Evolutionary conservation across 306 rosid species (phyloP).

Genomic region (Cicer pinnatifidum): DNA sequence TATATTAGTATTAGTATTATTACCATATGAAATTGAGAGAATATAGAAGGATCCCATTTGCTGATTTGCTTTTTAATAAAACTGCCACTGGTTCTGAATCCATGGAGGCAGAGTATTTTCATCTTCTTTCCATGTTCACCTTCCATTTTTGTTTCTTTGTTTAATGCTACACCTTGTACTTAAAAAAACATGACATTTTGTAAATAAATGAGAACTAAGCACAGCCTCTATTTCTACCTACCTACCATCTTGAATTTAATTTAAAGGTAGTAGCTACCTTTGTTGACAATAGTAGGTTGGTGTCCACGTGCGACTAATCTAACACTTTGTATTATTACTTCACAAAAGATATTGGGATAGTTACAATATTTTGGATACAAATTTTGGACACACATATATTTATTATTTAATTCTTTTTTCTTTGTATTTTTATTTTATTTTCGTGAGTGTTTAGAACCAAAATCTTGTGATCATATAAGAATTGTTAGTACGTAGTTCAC

Average conservation of each 20-base stretch:
- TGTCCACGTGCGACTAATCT: slow-evolving; percentile 19
- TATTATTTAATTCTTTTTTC: no score
- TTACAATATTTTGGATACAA: no score
- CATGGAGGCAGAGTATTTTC: slow-evolving; percentile 88
- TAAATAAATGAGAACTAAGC: not conserved
- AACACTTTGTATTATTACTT: no score
- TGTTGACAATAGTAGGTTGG: slow-evolving; percentile 5
- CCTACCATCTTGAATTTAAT: not conserved
- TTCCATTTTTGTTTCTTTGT: slow-evolving; percentile 47
- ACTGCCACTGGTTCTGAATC: slow-evolving; percentile 85
- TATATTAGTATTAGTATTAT: not conserved
- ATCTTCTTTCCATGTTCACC: slow-evolving; percentile 54
- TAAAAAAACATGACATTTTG: slow-evolving; percentile 16
- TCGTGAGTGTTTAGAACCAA: no score
- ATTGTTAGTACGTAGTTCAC: no score
- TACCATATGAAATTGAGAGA: slow-evolving; percentile 74
- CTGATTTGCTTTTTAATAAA: slow-evolving; percentile 75
- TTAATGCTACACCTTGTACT: slow-evolving; percentile 3
- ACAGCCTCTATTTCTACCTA: slow-evolving; percentile 36
- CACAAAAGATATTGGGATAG: no score
- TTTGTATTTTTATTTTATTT: no score
- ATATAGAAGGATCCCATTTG: slow-evolving; percentile 85
- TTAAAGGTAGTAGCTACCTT: not conserved
- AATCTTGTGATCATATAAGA: no score
- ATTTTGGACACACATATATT: no score